Conservation (phyloP, 2,329 filamentous ascomycete genomes). For the Fusarium xylarioides region DNA sequence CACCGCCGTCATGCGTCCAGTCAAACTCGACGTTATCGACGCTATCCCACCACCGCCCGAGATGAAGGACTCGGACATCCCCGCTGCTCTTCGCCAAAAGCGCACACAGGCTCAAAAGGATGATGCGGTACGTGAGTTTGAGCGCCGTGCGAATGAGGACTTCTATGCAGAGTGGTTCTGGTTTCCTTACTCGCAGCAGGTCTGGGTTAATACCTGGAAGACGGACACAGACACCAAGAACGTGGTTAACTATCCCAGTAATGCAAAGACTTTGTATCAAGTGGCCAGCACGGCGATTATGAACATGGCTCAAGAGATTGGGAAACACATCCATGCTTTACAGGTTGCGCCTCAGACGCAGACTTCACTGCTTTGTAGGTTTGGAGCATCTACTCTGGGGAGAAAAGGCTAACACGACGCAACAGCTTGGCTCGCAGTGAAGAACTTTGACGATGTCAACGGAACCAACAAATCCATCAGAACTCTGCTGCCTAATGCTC, state of each 20-base stretch:
- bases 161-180: background rate
- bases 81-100: background rate
- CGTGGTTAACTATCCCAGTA: background rate
- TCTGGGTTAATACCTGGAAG: background rate
- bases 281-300: background rate
- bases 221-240: background rate
- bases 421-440: background rate
- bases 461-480: background rate
- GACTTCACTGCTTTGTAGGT: background rate
- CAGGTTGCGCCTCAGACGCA: background rate
- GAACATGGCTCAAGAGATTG: background rate
- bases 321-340: background rate
- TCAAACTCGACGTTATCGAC: background rate
- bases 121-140: background rate
- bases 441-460: background rate
- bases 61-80: background rate
- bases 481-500: background rate
- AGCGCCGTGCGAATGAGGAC: background rate
- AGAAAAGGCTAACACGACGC: background rate
- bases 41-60: background rate
- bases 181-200: background rate
- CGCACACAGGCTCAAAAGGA: background rate
- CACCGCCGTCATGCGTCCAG: background rate
- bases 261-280: background rate
- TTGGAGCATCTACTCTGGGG: fast-evolving